phyloP scores from a whole-genome alignment of 768 basidiomycete genomes.

The Pulveroboletus frians region DNA sequence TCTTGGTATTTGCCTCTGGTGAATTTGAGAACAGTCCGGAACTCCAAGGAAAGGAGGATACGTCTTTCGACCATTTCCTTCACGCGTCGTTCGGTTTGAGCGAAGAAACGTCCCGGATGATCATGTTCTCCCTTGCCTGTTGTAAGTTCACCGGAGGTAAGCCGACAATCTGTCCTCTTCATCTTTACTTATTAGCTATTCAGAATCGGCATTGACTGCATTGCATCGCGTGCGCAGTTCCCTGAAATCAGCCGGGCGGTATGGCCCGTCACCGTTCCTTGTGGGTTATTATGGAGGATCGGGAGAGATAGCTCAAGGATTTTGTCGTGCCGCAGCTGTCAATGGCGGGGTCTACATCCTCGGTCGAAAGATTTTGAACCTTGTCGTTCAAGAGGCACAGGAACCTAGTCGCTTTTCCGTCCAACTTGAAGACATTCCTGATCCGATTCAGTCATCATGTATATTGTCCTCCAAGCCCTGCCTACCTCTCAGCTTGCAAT shows the following conservation, averaged over 20 bases:
- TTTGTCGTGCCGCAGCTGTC: slow-evolving; percentile 83
- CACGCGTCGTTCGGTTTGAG: slow-evolving; percentile 57
- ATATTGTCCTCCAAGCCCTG: slow-evolving; percentile 47
- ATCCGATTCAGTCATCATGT: slow-evolving; percentile 48
- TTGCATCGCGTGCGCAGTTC: slow-evolving; percentile 69
- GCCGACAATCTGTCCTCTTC: slow-evolving; percentile 8
- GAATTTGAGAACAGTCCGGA: slow-evolving; percentile 67
- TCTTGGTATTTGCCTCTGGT: slow-evolving; percentile 73
- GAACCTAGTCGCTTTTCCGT: slow-evolving; percentile 36
- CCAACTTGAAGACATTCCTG: slow-evolving; percentile 55
- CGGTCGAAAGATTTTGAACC: slow-evolving; percentile 37
- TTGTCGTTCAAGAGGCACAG: slow-evolving; percentile 26
- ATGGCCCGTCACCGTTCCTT: slow-evolving; percentile 84
- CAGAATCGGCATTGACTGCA: slow-evolving; percentile 65
- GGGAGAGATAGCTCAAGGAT: slow-evolving; percentile 91
- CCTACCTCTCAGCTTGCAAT: slow-evolving; percentile 28
- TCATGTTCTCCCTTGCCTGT: slow-evolving; percentile 77
- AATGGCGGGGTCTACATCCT: slow-evolving; percentile 70
- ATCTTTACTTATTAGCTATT: slow-evolving; percentile 1
- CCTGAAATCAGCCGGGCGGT: slow-evolving; percentile 75
- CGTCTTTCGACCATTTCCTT: slow-evolving; percentile 63
- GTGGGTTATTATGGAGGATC: slow-evolving; percentile 93
- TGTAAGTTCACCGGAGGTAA: slow-evolving; percentile 56
- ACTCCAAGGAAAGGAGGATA: slow-evolving; percentile 48
- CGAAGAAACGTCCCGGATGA: slow-evolving; percentile 49